These are phyloP conservation scores for Ensete glaucum DNA, from an alignment of 176 grass and related monocot species.

Conservation along the genomic window DNA sequence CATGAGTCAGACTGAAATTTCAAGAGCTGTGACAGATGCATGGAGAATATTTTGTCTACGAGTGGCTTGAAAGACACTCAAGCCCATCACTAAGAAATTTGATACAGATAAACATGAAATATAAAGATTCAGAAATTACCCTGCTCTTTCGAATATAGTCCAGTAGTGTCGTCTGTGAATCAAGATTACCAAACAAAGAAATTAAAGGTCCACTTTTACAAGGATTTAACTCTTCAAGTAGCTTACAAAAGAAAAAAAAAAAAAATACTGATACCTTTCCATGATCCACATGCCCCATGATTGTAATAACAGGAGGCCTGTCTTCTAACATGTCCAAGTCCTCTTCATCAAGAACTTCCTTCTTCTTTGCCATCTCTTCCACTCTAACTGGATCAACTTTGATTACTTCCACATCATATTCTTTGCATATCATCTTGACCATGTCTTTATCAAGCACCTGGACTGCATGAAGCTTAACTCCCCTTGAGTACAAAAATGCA, in stretches of 20 bases:
- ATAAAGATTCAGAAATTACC: slow-evolving; percentile 40
- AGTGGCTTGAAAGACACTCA: neutral
- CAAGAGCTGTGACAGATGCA: neutral
- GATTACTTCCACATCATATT: slow-evolving; percentile 91
- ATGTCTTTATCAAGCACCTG: slow-evolving; percentile 71
- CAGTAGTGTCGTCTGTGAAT: slow-evolving; percentile 77
- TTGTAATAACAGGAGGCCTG: slow-evolving; percentile 92
- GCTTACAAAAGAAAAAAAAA: neutral
- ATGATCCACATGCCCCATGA: slow-evolving; percentile 99
- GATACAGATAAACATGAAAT: slow-evolving; percentile 3
- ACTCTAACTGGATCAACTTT: slow-evolving; percentile 60
- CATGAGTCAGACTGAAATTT: neutral
- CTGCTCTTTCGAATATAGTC: slow-evolving; percentile 92
- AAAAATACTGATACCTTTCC: slow-evolving; percentile 58
- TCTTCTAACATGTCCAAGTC: slow-evolving; percentile 76
- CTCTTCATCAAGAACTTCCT: slow-evolving; percentile 75
- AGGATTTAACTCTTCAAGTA: slow-evolving; percentile 9
- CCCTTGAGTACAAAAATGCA: slow-evolving; percentile 48
- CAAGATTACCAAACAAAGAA: slow-evolving; percentile 17
- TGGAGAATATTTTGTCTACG: neutral
- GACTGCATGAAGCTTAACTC: slow-evolving; percentile 47
- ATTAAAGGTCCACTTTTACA: slow-evolving; percentile 18
- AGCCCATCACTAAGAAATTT: slow-evolving; percentile 3
- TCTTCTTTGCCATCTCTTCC: slow-evolving; percentile 95
- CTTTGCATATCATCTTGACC: slow-evolving; percentile 94